A percentile compares a stretch with the other conserved stretches of the same genome.
phyloP scores from a whole-genome alignment of 2,329 filamentous ascomycete species.

The Podosphaera xanthii region DNA sequence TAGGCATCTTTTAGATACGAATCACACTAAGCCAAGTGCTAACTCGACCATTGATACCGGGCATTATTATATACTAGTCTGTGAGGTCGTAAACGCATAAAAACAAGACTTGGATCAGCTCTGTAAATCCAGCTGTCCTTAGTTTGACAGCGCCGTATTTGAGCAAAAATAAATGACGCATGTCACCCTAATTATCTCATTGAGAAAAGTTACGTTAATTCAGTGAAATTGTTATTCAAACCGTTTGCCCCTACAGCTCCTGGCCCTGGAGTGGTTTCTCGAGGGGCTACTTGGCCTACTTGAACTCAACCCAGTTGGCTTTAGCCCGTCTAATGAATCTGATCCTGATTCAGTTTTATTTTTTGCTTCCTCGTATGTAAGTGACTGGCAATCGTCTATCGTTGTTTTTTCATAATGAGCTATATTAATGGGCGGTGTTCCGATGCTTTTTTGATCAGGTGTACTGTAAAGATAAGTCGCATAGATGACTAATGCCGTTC shows the following conservation, averaged over 20 bases:
- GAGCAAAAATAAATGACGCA: neutral
- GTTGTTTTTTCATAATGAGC: conserved; percentile 50
- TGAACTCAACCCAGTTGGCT: conserved; percentile 26
- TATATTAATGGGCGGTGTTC: conserved; percentile 43
- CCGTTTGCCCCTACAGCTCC: conserved; percentile 18
- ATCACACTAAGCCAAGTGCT: neutral
- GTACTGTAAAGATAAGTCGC: conserved; percentile 72
- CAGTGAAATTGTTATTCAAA: conserved; percentile 13
- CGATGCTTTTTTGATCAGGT: conserved; percentile 32
- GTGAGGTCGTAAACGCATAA: neutral
- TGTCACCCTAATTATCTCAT: neutral
- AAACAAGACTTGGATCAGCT: neutral
- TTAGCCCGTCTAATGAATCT: conserved; percentile 13
- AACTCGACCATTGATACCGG: neutral
- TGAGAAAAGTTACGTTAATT: neutral
- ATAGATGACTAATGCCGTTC: conserved; percentile 54
- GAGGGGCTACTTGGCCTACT: conserved; percentile 27
- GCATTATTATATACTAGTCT: neutral
- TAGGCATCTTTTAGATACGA: neutral
- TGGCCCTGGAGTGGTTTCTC: conserved; percentile 20
- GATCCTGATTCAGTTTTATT: conserved; percentile 10
- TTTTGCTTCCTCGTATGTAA: conserved; percentile 13
- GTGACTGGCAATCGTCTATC: conserved; percentile 16
- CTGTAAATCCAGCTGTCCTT: too few species aligned
- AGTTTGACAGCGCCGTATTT: neutral